phyloP scores from a whole-genome alignment of 306 rosid genomes.

The Acacia confusa region DNA sequence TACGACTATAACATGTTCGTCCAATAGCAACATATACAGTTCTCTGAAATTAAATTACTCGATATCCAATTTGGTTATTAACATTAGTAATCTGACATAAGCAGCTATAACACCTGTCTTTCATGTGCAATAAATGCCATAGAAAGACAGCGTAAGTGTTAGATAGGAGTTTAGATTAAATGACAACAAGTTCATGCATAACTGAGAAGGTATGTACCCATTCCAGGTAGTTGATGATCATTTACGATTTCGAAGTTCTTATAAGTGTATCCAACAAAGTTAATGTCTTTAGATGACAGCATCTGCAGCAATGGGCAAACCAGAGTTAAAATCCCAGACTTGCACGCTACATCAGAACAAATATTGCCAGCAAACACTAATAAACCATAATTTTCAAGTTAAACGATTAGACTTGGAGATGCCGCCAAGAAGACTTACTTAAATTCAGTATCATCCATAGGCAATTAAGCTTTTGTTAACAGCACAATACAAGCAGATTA shows the following conservation, averaged over 20 bases:
- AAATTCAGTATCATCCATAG: constrained; percentile 23
- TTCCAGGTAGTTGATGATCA: constrained; percentile 85
- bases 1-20: not conserved
- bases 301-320: constrained; percentile 60
- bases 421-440: not conserved
- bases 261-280: constrained; percentile 96
- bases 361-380: constrained; percentile 12
- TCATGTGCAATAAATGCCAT: not conserved
- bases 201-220: constrained; percentile 53
- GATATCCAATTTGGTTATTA: constrained; percentile 3
- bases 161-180: not conserved
- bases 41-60: constrained; percentile 22
- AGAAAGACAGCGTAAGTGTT: not conserved
- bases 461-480: constrained; percentile 13
- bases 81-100: not conserved
- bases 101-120: not conserved
- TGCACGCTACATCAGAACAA: constrained; percentile 22
- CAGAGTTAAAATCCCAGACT: constrained; percentile 36
- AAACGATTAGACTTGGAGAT: constrained; percentile 10
- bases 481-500: constrained; percentile 21
- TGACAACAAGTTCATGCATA: constrained; percentile 25
- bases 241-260: constrained; percentile 93
- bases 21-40: constrained; percentile 5
- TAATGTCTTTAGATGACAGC: constrained; percentile 89
- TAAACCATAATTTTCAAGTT: constrained; percentile 2